Evolutionary conservation across 257 asterid genomes (phyloP).

Genomic region (Solanum rostratum): DNA sequence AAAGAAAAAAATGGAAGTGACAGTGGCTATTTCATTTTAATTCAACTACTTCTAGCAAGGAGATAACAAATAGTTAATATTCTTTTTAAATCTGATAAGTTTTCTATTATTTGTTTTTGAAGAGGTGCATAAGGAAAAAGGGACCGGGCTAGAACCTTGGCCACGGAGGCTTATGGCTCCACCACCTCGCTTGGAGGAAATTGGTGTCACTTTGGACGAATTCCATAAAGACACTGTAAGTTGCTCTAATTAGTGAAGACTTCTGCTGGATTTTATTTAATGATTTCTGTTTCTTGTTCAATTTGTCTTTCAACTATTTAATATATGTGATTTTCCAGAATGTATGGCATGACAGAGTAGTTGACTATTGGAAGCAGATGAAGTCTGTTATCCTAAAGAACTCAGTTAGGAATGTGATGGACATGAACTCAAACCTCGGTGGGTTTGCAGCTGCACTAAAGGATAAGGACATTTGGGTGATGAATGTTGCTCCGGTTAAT

Average conservation of each 20-base stretch:
- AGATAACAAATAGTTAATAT: not conserved
- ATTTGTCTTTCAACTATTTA: not conserved
- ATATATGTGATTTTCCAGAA: constrained; percentile 26
- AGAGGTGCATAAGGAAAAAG: constrained; percentile 73
- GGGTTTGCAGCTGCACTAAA: constrained; percentile 82
- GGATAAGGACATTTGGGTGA: constrained; percentile 88
- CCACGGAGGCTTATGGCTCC: constrained; percentile 68
- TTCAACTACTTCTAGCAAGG: not conserved
- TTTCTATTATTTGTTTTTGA: constrained; percentile 3
- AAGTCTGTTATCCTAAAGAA: constrained; percentile 42
- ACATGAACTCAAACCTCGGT: constrained; percentile 89
- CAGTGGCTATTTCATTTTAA: not conserved
- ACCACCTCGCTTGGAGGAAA: constrained; percentile 72
- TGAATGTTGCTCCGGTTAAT: constrained; percentile 82
- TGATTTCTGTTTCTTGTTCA: not conserved
- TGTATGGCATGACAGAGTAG: constrained; percentile 65
- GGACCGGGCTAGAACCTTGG: constrained; percentile 81
- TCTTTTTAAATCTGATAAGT: not conserved
- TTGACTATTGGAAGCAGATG: constrained; percentile 82
- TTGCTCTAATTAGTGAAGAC: constrained; percentile 1
- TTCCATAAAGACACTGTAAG: constrained; percentile 69
- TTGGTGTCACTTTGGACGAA: constrained; percentile 38
- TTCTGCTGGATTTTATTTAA: not conserved
- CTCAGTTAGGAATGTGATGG: constrained; percentile 87
- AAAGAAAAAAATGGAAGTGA: not conserved